Base-by-base conservation (phyloP, 495 filamentous ascomycete species). In the Hypoxylon rickii region DNA sequence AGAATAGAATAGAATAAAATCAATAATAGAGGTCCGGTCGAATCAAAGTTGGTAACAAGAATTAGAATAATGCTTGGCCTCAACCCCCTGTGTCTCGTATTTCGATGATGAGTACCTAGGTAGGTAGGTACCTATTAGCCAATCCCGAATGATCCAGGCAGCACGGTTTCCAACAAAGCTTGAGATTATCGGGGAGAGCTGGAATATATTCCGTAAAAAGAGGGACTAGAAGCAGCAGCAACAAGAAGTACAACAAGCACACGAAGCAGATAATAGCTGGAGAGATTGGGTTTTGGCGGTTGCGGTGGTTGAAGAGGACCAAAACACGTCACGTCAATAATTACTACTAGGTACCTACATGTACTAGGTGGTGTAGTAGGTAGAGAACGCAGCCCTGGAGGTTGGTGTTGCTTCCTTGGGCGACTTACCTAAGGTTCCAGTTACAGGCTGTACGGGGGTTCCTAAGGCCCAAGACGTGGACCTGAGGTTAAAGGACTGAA, bases 271-370 rank as follows among this genome's bases (percentile, higher is more conserved):
- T 49, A 22, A 16, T 36, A 37, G n/a, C n/a, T n/a, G 26, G 10
- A 29, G 24, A 29, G 24, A 29, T 29, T 4, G 24, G 24, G 4
- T 10, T 10, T 29, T 29, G 10, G 49, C 8, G 46, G 4, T n/a
- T 17, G 15, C 18, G 16, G 34, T 21, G 4, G 13, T 2, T 38
- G 51, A 22, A 52, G 36, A 41, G 44, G 38, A 44, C 44, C 16
- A 47, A 62, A 62, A 62, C 58, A 62, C 58, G 58, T 62, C 52
- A 57, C 53, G 44, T 55, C 42, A 43, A 52, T 51, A 21, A 21
- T 10, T 41, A 10, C 10, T 10, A 29, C 24, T n/a, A n/a, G n/a
- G n/a, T n/a, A n/a, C n/a, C n/a, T n/a, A n/a, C n/a, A 29, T 29
- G 24, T 29, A 29, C 24, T 41, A 41, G 32, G 17, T 48, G 31